Conservation (phyloP, 1,284 basidiomycete genomes). For the Ustilago esculenta region DNA sequence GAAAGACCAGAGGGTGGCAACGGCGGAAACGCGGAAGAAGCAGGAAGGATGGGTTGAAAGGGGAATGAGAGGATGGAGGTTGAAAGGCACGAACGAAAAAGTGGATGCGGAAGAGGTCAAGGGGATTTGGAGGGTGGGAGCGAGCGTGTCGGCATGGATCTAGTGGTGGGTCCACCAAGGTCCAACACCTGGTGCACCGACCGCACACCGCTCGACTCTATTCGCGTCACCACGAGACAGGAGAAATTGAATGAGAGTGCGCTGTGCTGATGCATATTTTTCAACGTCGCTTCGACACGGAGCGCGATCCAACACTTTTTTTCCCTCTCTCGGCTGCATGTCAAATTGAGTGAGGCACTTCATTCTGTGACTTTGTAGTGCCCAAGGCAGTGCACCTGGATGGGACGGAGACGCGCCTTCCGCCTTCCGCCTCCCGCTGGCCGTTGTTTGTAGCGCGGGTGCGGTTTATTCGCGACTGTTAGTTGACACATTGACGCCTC, state of each 20-base stretch:
- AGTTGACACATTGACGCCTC: too few relatives aligned
- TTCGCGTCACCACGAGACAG: constrained; percentile 14
- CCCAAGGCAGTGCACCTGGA: too few relatives aligned
- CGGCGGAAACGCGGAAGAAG: background rate
- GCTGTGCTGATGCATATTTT: constrained; percentile 10
- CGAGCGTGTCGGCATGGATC: background rate
- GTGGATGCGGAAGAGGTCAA: constrained; percentile 13
- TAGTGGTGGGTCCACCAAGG: constrained; percentile 9
- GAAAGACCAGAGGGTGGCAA: background rate
- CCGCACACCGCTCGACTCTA: constrained; percentile 12
- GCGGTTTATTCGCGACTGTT: constrained; percentile 15
- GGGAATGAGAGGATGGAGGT: background rate
- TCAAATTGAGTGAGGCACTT: too few relatives aligned
- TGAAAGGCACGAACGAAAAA: background rate
- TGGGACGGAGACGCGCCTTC: constrained; percentile 2
- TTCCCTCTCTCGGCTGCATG: too few relatives aligned
- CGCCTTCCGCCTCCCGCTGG: constrained; percentile 17
- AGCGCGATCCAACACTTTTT: constrained; percentile 14
- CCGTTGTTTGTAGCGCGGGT: constrained; percentile 7
- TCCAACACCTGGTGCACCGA: constrained; percentile 7
- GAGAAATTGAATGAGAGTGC: background rate
- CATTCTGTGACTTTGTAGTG: too few relatives aligned
- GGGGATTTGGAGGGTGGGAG: constrained; percentile 14
- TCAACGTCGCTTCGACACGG: background rate
- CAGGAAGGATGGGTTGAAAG: background rate